Evolutionary conservation across 2,329 filamentous ascomycete genomes (phyloP).

Genomic region (Bipolaris victoriae): DNA sequence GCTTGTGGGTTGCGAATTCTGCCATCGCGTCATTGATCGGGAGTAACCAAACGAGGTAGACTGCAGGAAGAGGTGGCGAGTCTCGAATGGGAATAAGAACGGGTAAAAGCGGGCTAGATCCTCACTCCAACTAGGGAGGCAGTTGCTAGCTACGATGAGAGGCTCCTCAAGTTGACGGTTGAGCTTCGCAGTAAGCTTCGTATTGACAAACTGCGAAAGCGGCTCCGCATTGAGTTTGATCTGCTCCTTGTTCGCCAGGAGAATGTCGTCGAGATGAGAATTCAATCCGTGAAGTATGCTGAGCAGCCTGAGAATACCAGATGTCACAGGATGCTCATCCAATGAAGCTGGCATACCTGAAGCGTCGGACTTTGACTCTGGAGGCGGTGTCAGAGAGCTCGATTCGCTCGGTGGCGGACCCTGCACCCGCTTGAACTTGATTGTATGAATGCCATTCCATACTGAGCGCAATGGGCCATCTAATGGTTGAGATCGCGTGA

Average conservation of each 20-base stretch:
- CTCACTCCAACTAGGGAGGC: slow-evolving; percentile 93
- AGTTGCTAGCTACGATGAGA: slow-evolving; percentile 94
- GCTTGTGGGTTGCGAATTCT: slow-evolving; percentile 82
- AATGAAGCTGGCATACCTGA: slow-evolving; percentile 77
- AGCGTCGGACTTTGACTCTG: slow-evolving; percentile 60
- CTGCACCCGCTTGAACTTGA: slow-evolving; percentile 86
- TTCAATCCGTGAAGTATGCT: slow-evolving; percentile 93
- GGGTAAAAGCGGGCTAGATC: slow-evolving; percentile 92
- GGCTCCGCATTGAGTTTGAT: slow-evolving; percentile 79
- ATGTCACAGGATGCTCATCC: slow-evolving; percentile 80
- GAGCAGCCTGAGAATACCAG: slow-evolving; percentile 84
- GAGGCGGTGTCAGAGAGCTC: slow-evolving; percentile 63
- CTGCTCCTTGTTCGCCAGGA: slow-evolving; percentile 76
- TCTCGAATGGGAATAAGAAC: slow-evolving; percentile 98
- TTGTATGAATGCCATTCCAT: slow-evolving; percentile 88
- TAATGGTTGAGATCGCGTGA: slow-evolving; percentile 64
- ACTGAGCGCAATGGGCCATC: slow-evolving; percentile 77
- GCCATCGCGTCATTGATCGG: slow-evolving; percentile 96
- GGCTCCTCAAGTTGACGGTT: slow-evolving; percentile 97
- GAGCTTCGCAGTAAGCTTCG: slow-evolving; percentile 95
- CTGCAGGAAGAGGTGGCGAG: slow-evolving; percentile 92
- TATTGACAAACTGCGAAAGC: slow-evolving; percentile 94
- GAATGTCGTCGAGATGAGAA: slow-evolving; percentile 87
- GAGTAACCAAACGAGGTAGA: slow-evolving; percentile 98
- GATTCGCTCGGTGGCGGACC: slow-evolving; percentile 81